These are phyloP conservation scores for Solanum clarkiae DNA, from an alignment of 257 asterid genomes.

Conservation along the genomic window DNA sequence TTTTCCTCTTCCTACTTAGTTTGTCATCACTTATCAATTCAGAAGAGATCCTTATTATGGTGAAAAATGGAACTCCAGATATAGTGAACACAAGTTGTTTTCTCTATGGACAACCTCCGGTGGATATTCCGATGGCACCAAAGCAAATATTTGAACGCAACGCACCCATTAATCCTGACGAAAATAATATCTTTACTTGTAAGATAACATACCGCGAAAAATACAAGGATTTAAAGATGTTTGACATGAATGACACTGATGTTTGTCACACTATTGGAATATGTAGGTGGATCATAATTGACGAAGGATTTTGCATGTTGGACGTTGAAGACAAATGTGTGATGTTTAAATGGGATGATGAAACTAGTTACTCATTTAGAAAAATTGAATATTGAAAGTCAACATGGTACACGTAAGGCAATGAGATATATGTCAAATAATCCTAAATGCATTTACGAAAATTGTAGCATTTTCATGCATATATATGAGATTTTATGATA, in stretches of 20 bases:
- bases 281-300: not conserved
- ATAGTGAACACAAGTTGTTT: not conserved
- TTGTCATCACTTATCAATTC: not conserved
- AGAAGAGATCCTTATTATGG: not conserved
- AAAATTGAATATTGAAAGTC: not conserved
- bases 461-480: not conserved
- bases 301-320: not conserved
- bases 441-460: not conserved
- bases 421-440: not conserved
- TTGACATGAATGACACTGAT: not conserved
- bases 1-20: not conserved
- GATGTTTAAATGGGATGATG: not conserved
- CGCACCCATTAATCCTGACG: not conserved
- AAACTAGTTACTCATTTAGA: not conserved
- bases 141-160: not conserved
- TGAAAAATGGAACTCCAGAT: not conserved
- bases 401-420: not conserved
- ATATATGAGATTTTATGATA: not conserved
- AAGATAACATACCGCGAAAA: not conserved
- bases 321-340: not conserved
- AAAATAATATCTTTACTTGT: not conserved
- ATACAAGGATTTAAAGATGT: not conserved
- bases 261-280: not conserved
- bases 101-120: not conserved
- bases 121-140: not conserved